Conservation (phyloP, 148 eudicot genomes). For the Cornus controversa region DNA sequence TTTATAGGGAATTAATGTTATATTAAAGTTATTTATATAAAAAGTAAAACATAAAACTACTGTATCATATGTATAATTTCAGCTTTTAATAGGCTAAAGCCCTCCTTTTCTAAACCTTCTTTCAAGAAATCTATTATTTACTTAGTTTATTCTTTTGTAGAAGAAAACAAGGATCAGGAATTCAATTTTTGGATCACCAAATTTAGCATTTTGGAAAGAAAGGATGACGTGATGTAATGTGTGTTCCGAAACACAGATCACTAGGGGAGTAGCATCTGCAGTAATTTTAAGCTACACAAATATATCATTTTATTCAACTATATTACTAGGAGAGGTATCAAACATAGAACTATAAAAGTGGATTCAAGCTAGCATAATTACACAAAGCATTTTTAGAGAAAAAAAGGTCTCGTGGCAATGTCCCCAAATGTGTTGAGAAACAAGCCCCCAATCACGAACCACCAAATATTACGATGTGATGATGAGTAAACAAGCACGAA, state of each 20-base stretch:
- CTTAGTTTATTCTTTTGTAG: neutral
- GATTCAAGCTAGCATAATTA: neutral
- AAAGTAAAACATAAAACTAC: neutral
- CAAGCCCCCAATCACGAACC: too few relatives aligned
- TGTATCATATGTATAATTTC: neutral
- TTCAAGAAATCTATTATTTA: too few relatives aligned
- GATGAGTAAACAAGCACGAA: too few relatives aligned
- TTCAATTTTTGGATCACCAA: too few relatives aligned
- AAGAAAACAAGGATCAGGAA: neutral
- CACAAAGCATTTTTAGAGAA: neutral
- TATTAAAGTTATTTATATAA: neutral
- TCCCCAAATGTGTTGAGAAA: too few relatives aligned
- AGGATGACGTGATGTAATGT: neutral
- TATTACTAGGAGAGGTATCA: neutral
- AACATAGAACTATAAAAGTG: neutral
- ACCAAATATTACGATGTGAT: too few relatives aligned
- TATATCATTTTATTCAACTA: too few relatives aligned
- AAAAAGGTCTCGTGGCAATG: neutral
- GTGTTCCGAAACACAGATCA: neutral
- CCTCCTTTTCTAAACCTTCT: neutral
- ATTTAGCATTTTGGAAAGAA: neutral
- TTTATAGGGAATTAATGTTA: neutral
- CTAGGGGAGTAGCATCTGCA: neutral
- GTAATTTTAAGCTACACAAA: neutral
- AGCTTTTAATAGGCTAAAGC: neutral